Conservation (phyloP, 106 monocot genomes). For the Acorus calamus region DNA sequence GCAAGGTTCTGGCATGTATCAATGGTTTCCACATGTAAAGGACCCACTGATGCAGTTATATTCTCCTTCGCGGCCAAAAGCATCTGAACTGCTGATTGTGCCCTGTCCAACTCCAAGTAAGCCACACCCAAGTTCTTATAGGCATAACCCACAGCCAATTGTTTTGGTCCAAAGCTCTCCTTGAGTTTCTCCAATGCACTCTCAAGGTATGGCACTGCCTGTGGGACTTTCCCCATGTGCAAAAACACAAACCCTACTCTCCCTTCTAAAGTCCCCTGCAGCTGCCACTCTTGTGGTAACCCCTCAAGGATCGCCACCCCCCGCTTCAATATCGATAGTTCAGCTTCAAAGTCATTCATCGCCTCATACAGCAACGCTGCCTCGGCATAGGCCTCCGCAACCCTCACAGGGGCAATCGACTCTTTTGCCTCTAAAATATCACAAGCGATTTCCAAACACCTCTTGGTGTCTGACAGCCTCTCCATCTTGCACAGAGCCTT, state of each 20-base stretch:
- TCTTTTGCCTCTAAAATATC: constrained; percentile 52
- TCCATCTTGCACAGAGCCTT: constrained; percentile 47
- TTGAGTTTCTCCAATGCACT: constrained; percentile 49
- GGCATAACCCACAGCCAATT: constrained; percentile 59
- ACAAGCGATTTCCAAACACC: constrained; percentile 64
- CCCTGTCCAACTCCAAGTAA: constrained; percentile 31
- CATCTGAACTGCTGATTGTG: constrained; percentile 23
- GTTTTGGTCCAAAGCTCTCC: constrained; percentile 59
- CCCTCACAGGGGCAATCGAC: constrained; percentile 18
- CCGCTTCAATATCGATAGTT: constrained; percentile 58
- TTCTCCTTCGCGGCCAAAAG: constrained; percentile 36
- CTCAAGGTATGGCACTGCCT: constrained; percentile 66
- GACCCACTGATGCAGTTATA: constrained; percentile 26
- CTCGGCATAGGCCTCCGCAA: constrained; percentile 62
- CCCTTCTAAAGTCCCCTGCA: constrained; percentile 56
- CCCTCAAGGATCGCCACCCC: constrained; percentile 38
- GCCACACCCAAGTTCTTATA: constrained; percentile 63
- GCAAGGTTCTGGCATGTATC: constrained; percentile 50
- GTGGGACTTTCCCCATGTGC: constrained; percentile 33
- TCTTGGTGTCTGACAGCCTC: constrained; percentile 54
- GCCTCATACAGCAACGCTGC: constrained; percentile 75
- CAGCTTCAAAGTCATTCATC: constrained; percentile 64
- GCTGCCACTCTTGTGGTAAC: constrained; percentile 51
- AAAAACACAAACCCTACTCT: constrained; percentile 88
- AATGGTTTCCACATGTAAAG: constrained; percentile 42